Base-by-base conservation (phyloP, 1,139 yeast genomes). In the Keqinozyma sinolaborantium region DNA sequence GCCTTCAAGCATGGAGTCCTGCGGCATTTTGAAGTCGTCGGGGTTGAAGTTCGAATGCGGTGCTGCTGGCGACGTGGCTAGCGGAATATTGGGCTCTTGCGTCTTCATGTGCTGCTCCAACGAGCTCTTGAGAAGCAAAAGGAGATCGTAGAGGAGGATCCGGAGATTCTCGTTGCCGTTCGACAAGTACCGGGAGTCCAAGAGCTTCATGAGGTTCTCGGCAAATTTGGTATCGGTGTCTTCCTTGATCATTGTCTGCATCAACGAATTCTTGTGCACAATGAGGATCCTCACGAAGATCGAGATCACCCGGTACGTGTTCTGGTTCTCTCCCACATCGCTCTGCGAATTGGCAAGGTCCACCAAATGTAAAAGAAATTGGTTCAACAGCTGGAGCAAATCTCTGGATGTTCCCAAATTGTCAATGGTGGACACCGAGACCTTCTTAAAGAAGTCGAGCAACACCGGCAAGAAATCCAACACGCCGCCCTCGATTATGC, bases 131-230 rank as follows among this genome's bases (percentile, higher is more conserved):
- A 81, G 58, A 3, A 84, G 70, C 3, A 79, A 57, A 25, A 82
- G 54, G 28, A 82, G 63, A 49, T 83, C 92, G 45, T 79, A 80
- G 2, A 82, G 56, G 40, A 82, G 56, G 33, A 82, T 74, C 44
- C 73, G 74, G 38, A 82, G 50, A 40, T 74, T 74, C 30, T 75
- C 73, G 44, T 69, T 68, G 23, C 56, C 58, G 3, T 60, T 32
- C 2, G 47, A 33, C 33, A 77, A 56, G 19, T 67, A 58, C 4
- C 56, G 50, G 5, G 76, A 65, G 25, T 66, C 62, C 35, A 77
- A 60, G 7, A 82, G 48, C 4, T 57, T 57, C 16, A 71, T 64
- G 44, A 80, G 55, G 33, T 73, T 74, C 32, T 53, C 51, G 27
- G 73, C 51, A 35, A 76, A 67, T 3, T 49, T 46, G 30, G 66